Base-by-base conservation (phyloP, 2,329 filamentous ascomycete genomes). In the Alternaria panax region DNA sequence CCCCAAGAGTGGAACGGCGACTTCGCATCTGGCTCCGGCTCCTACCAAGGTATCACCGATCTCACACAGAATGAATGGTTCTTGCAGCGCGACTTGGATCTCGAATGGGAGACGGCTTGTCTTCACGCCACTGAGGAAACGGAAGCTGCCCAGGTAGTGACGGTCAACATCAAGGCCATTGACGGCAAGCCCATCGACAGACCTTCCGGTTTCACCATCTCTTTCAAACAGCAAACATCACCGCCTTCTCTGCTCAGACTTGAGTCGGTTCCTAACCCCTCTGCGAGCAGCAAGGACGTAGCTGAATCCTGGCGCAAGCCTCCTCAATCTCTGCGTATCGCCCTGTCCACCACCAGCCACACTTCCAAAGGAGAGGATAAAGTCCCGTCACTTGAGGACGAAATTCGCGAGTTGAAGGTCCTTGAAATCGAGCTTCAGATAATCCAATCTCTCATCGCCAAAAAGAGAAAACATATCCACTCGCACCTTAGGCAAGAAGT, bases 61-160 rank as follows among this genome's bases (percentile, higher is more conserved):
- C 63, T 72, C 55, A 60, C 71, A 57, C 68, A 74, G 69, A 68
- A 75, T 75, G 74, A 72, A 48, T 72, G 70, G 70, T 71, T 65
- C 58, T 65, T 63, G 18, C 70, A 74, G 54, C 76, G 75, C 69
- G 69, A 77, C 63, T 61, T 80, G 64, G 72, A 74, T 55, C 70
- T 80, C 51, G 74, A 75, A 55, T 79, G 77, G 75, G 68, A 77
- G 62, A 75, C 74, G 34, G 68, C 73, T 60, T 80, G 78, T 73
- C 75, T 80, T 62, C 70, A 72, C 63, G 68, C 65, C 54, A 64
- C 68, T 54, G 59, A 67, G 55, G 66, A 71, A 46, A 62, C 64
- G 54, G 67, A 72, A 59, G 64, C 68, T 46, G 77, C 77, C 28
- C 78, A 80, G 57, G 65, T 80, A 60, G 63, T 80, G 62, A 78